phyloP scores from a whole-genome alignment of 2,329 filamentous ascomycete genomes.

The Hymenoscyphus linearis region DNA sequence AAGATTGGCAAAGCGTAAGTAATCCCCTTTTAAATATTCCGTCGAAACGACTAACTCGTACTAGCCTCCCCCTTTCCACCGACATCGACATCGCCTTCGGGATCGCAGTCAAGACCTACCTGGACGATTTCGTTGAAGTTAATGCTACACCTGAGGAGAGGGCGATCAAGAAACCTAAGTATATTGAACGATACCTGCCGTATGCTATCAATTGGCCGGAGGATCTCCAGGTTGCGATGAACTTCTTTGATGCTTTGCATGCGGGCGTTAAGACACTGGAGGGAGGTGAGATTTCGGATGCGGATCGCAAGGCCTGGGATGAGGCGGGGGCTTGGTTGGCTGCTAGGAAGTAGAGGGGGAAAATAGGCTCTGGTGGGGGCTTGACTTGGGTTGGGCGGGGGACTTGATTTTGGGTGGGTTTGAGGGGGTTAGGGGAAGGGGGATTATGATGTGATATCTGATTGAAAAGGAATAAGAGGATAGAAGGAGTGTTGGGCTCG shows the following conservation, averaged over 20 bases:
- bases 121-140: slow-evolving; percentile 62
- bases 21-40: neutral
- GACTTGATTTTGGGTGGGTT: slow-evolving; percentile 4
- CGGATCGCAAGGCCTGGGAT: slow-evolving; percentile 48
- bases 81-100: slow-evolving; percentile 72
- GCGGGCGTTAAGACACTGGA: slow-evolving; percentile 49
- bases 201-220: slow-evolving; percentile 53
- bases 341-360: slow-evolving; percentile 20
- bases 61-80: slow-evolving; percentile 59
- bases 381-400: slow-evolving; percentile 25
- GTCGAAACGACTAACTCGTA: slow-evolving; percentile 13
- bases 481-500: neutral
- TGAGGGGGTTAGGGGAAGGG: too few relatives aligned
- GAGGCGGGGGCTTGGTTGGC: slow-evolving; percentile 49
- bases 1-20: slow-evolving; percentile 68
- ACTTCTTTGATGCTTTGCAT: slow-evolving; percentile 54
- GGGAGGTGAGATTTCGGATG: slow-evolving; percentile 41
- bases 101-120: slow-evolving; percentile 74
- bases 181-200: slow-evolving; percentile 46
- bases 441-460: too few relatives aligned
- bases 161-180: slow-evolving; percentile 42
- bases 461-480: neutral
- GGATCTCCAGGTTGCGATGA: slow-evolving; percentile 52
- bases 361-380: too few relatives aligned
- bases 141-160: slow-evolving; percentile 47